These are phyloP conservation scores for Rhizomucor miehei DNA, from an alignment of 371 early-diverging fungal species.

Conservation along the genomic window DNA sequence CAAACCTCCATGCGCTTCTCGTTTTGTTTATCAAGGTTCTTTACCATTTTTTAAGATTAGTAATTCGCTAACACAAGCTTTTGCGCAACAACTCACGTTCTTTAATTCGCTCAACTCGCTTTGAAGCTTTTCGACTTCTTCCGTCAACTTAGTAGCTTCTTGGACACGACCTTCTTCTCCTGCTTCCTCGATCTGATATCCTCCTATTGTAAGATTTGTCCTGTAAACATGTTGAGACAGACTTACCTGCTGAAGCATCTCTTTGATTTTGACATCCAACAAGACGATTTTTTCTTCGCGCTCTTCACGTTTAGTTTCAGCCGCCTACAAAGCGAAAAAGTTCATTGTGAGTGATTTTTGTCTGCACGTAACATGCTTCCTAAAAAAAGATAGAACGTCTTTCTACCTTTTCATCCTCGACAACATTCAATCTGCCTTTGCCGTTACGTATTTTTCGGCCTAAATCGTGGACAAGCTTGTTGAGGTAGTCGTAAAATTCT, in stretches of 20 bases:
- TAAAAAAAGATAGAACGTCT: slow-evolving; percentile 5
- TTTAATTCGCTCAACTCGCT: slow-evolving; percentile 60
- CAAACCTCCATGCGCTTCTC: slow-evolving; percentile 56
- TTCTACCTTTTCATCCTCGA: slow-evolving; percentile 66
- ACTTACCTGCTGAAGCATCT: slow-evolving; percentile 58
- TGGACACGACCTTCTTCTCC: slow-evolving; percentile 80
- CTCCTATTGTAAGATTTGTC: not conserved
- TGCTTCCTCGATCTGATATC: slow-evolving; percentile 57
- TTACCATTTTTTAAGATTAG: not conserved
- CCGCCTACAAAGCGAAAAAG: slow-evolving; percentile 26
- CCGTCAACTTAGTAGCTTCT: slow-evolving; percentile 69
- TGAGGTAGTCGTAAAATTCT: slow-evolving; percentile 72
- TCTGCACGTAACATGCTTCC: too few species aligned
- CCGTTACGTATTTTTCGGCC: slow-evolving; percentile 76
- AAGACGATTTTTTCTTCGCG: slow-evolving; percentile 77
- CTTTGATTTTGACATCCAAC: slow-evolving; percentile 83
- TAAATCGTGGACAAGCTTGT: slow-evolving; percentile 69
- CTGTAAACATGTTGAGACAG: not conserved
- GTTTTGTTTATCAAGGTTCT: slow-evolving; percentile 14
- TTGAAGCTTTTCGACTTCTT: slow-evolving; percentile 64
- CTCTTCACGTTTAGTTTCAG: slow-evolving; percentile 76
- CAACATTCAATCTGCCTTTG: slow-evolving; percentile 68
- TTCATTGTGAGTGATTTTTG: not conserved
- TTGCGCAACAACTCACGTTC: slow-evolving; percentile 35
- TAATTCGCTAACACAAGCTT: not conserved